Evolutionary conservation across 345 rosid genomes (phyloP).

Genomic region (Gossypium herbaceum): DNA sequence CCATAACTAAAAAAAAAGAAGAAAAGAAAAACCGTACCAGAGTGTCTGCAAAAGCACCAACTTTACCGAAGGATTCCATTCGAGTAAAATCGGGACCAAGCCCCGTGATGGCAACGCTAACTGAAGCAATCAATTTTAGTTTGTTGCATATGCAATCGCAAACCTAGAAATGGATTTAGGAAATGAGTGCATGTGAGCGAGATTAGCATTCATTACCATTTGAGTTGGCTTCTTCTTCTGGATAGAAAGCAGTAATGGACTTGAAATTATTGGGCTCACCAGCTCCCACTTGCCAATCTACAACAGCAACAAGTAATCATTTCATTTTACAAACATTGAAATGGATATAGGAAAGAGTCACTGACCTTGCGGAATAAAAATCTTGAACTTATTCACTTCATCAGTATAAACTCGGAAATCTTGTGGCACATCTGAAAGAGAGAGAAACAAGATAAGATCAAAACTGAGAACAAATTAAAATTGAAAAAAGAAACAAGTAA

Average conservation of each 20-base stretch:
- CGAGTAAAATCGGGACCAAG: conserved; percentile 87
- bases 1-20: neutral
- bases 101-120: conserved; percentile 70
- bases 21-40: conserved; percentile 37
- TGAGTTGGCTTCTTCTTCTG: conserved; percentile 48
- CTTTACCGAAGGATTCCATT: conserved; percentile 95
- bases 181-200: neutral
- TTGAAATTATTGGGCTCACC: conserved; percentile 80
- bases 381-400: conserved; percentile 73
- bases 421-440: conserved; percentile 30
- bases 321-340: neutral
- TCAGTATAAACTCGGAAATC: conserved; percentile 59
- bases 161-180: neutral
- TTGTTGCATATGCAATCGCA: neutral
- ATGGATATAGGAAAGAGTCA: neutral
- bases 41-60: conserved; percentile 82
- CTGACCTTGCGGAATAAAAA: conserved; percentile 74
- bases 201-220: conserved; percentile 41
- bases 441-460: neutral
- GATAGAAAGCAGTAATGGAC: conserved; percentile 82
- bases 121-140: conserved; percentile 28
- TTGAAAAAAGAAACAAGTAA: neutral
- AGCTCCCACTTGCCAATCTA: conserved; percentile 73
- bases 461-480: neutral
- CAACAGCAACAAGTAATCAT: conserved; percentile 9